A percentile compares a stretch with the other conserved stretches of the same genome.
These are phyloP conservation scores for Naganishia vaughanmartiniae DNA, from an alignment of 768 basidiomycete genomes.

Conservation along the genomic window DNA sequence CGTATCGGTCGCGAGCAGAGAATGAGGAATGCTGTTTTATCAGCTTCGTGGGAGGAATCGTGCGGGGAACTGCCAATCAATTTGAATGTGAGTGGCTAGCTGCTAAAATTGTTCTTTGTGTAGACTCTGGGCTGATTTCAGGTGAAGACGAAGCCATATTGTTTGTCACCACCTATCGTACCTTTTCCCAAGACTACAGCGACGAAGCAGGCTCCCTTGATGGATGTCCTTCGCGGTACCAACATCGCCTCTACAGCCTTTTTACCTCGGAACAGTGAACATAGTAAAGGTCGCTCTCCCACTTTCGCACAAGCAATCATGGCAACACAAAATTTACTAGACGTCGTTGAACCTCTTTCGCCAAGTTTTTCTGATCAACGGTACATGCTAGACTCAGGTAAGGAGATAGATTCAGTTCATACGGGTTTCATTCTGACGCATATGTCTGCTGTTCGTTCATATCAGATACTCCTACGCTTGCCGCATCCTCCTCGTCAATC, in stretches of 20 bases:
- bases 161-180: neutral
- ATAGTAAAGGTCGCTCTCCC: neutral
- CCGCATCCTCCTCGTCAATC: neutral
- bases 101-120: too few relatives aligned
- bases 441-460: neutral
- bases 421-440: neutral
- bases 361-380: neutral
- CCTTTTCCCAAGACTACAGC: neutral
- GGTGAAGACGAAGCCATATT: neutral
- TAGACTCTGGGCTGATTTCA: too few relatives aligned
- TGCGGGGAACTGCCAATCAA: neutral
- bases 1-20: neutral
- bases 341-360: slow-evolving; percentile 5
- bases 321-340: neutral
- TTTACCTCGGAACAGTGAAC: neutral
- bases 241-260: neutral
- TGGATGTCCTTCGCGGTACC: neutral
- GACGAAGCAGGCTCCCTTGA: neutral
- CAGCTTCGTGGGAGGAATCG: neutral
- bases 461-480: slow-evolving; percentile 4
- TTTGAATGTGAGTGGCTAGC: neutral
- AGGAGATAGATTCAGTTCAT: neutral
- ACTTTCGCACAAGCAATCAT: neutral
- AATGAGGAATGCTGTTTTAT: neutral
- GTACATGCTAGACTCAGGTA: neutral